Percentiles rank a stretch among this genome's conserved stretches.
phyloP scores from a whole-genome alignment of 306 rosid genomes.

The Quercus ilex region DNA sequence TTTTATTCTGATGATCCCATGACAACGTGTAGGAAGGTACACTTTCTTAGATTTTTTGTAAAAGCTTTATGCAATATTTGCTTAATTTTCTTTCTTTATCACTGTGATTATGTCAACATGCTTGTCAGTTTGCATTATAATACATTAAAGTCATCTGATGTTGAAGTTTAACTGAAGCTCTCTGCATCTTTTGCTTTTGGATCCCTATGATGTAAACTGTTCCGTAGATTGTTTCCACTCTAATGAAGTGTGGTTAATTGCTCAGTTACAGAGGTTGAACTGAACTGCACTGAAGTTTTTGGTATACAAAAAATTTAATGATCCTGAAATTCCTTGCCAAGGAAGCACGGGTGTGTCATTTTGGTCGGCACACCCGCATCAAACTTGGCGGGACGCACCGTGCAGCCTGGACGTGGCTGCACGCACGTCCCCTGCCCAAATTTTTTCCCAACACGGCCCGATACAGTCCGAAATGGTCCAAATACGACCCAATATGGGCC shows the following conservation, averaged over 20 bases:
- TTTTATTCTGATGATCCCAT: slow-evolving; percentile 98
- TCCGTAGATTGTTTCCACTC: not conserved
- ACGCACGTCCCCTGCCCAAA: too few relatives aligned
- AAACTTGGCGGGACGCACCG: rapidly evolving
- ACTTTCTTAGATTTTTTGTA: slow-evolving; percentile 11
- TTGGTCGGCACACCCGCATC: too few relatives aligned
- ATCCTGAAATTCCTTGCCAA: not conserved
- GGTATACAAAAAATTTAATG: not conserved
- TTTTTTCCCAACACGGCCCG: too few relatives aligned
- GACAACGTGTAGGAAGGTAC: slow-evolving; percentile 97
- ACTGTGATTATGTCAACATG: not conserved
- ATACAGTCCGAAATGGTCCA: too few relatives aligned
- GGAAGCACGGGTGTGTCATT: too few relatives aligned
- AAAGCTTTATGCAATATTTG: not conserved
- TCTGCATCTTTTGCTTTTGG: not conserved
- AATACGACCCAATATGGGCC: too few relatives aligned
- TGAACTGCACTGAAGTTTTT: not conserved
- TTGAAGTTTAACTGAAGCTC: slow-evolving; percentile 7
- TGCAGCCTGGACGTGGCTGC: too few relatives aligned
- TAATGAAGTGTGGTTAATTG: not conserved
- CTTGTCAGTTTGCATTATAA: slow-evolving; percentile 8
- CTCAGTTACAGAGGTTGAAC: not conserved
- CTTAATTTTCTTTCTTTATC: not conserved
- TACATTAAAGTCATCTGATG: slow-evolving; percentile 4
- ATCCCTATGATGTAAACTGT: not conserved